Conservation (phyloP, 139 green algal genomes). For the Mychonastes homosphaera region DNA sequence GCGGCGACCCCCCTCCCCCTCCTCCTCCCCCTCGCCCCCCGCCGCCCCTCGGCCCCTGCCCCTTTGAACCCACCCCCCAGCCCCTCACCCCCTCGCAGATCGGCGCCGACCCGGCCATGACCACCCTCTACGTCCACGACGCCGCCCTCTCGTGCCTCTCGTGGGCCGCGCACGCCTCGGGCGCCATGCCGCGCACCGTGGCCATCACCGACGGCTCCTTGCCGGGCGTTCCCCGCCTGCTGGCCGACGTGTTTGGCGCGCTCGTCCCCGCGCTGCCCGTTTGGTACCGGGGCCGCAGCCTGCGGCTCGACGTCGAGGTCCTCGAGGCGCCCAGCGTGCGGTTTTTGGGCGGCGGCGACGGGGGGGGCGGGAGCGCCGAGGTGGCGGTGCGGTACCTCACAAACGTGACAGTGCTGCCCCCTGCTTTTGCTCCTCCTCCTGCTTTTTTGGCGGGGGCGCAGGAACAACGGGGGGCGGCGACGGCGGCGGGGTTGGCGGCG, state of each 20-base stretch:
- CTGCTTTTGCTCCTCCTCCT: too few relatives aligned
- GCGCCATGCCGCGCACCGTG: slow-evolving; percentile 7
- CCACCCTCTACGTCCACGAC: slow-evolving; percentile 19
- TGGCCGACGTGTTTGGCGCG: slow-evolving; percentile 16
- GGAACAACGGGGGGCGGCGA: too few relatives aligned
- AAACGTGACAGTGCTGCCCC: slow-evolving; percentile 15
- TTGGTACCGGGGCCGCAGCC: slow-evolving; percentile 10
- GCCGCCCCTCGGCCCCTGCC: slow-evolving; percentile 2
- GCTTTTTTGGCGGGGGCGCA: too few relatives aligned
- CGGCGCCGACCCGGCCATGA: slow-evolving; percentile 5
- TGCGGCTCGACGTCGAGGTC: slow-evolving; percentile 13
- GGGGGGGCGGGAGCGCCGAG: neutral
- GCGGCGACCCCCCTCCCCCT: neutral
- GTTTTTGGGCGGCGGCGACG: neutral
- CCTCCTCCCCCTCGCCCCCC: slow-evolving; percentile 8
- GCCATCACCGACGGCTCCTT: slow-evolving; percentile 21
- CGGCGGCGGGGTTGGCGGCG: too few relatives aligned
- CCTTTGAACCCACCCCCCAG: slow-evolving; percentile 8
- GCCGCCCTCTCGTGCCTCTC: slow-evolving; percentile 20
- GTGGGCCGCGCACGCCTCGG: slow-evolving; percentile 12
- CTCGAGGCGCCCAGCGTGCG: neutral
- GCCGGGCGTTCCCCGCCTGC: slow-evolving; percentile 16
- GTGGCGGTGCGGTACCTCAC: slow-evolving; percentile 10
- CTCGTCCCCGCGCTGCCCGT: slow-evolving; percentile 18
- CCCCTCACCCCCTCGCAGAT: slow-evolving; percentile 8